phyloP scores from a whole-genome alignment of 345 rosid genomes.

The Noccaea bulbosa region DNA sequence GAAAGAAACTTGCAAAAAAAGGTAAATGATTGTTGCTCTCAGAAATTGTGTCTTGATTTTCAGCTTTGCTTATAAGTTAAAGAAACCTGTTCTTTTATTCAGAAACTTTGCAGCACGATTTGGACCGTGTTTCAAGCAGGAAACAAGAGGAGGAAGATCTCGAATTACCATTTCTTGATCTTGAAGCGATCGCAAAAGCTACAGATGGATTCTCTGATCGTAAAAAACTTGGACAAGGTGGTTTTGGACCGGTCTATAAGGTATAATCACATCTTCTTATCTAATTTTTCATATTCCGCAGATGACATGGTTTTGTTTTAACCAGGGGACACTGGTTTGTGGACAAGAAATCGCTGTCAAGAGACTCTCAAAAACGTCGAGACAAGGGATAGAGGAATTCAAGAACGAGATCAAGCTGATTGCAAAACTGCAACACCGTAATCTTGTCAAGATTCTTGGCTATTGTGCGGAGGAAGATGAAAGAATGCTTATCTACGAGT shows the following conservation, averaged over 20 bases:
- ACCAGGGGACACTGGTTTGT: slow-evolving; percentile 43
- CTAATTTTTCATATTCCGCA: neutral
- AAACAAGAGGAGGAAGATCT: slow-evolving; percentile 35
- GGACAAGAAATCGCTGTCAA: slow-evolving; percentile 60
- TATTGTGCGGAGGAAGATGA: slow-evolving; percentile 57
- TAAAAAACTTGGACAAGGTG: slow-evolving; percentile 78
- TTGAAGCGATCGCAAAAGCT: slow-evolving; percentile 49
- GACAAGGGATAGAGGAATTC: slow-evolving; percentile 61
- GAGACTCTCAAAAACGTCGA: slow-evolving; percentile 52
- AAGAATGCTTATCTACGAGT: slow-evolving; percentile 58
- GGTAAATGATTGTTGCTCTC: slow-evolving; percentile 23
- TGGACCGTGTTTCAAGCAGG: slow-evolving; percentile 33
- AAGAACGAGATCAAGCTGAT: slow-evolving; percentile 57
- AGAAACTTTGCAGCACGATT: slow-evolving; percentile 27
- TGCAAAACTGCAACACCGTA: slow-evolving; percentile 59
- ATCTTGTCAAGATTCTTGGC: slow-evolving; percentile 57
- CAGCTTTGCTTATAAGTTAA: neutral
- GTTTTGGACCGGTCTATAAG: slow-evolving; percentile 70
- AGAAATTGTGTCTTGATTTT: neutral
- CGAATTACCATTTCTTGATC: slow-evolving; percentile 44
- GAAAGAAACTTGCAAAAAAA: slow-evolving; percentile 27
- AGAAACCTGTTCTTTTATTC: neutral
- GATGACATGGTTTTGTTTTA: neutral
- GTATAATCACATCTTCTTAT: slow-evolving; percentile 32
- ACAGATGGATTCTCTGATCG: slow-evolving; percentile 52